Percentiles rank a stretch among this genome's conserved stretches.
Conservation (phyloP, 2,329 filamentous ascomycete genomes). For the Pyrenophora graminea region DNA sequence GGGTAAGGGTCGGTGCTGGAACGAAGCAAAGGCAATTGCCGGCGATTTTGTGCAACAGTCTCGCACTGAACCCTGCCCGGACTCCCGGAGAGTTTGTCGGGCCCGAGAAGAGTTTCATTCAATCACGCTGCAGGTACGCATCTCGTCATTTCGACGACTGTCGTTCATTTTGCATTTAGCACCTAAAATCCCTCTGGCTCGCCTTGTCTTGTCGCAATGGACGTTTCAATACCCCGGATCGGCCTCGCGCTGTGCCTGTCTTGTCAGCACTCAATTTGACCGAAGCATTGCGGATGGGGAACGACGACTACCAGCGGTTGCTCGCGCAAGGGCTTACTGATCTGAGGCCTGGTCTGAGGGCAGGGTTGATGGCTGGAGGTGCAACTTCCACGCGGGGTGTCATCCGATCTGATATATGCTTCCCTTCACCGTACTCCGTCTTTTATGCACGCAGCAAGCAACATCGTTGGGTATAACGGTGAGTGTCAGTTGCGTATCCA, state of each 20-base stretch:
- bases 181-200: neutral
- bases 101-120: slow-evolving; percentile 1
- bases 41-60: slow-evolving; percentile 6
- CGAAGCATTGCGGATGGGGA: slow-evolving; percentile 12
- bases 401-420: slow-evolving; percentile 1
- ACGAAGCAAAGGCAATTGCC: slow-evolving; percentile 10
- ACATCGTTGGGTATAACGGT: neutral
- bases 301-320: slow-evolving; percentile 20
- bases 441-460: too few relatives aligned
- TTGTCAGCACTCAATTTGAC: slow-evolving; percentile 31
- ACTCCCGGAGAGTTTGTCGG: neutral
- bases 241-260: slow-evolving; percentile 7
- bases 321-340: slow-evolving; percentile 35
- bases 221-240: slow-evolving; percentile 21
- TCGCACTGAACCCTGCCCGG: neutral
- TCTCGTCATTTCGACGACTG: too few relatives aligned
- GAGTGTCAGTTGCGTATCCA: neutral
- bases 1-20: slow-evolving; percentile 7
- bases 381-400: slow-evolving; percentile 19
- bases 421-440: neutral
- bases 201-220: neutral
- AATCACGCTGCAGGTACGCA: neutral
- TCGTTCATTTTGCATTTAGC: too few relatives aligned
- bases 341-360: slow-evolving; percentile 19
- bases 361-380: slow-evolving; percentile 22